Conservation (phyloP, 2,329 filamentous ascomycete genomes). For the Aureobasidium sp. region DNA sequence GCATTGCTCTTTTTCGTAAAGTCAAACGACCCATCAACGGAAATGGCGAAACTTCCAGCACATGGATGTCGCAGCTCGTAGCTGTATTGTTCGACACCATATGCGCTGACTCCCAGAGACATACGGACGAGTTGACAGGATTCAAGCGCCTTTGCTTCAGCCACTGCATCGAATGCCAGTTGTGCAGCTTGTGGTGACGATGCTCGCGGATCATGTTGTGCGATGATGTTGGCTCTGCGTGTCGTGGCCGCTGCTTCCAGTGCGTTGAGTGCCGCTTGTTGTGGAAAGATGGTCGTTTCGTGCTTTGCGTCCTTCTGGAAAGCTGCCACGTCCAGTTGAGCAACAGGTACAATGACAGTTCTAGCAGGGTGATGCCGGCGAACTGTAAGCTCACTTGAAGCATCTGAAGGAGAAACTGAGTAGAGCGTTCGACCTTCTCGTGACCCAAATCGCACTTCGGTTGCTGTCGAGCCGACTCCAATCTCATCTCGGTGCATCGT, state of each 20-base stretch:
- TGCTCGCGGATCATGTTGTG: constrained; percentile 59
- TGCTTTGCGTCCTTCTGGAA: constrained; percentile 21
- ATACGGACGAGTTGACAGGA: constrained; percentile 63
- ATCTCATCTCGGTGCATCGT: constrained; percentile 8
- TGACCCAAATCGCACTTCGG: constrained; percentile 6
- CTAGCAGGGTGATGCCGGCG: constrained; percentile 16
- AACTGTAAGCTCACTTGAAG: constrained; percentile 6
- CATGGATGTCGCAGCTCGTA: constrained; percentile 42
- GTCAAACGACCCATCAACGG: constrained; percentile 31
- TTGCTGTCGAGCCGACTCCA: background rate
- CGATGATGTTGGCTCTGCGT: constrained; percentile 43
- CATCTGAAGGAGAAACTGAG: constrained; percentile 1
- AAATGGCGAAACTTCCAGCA: constrained; percentile 37
- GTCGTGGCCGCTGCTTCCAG: constrained; percentile 40
- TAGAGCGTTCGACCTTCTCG: constrained; percentile 9
- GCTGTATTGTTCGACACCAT: constrained; percentile 27
- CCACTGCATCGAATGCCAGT: constrained; percentile 51
- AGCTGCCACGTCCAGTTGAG: constrained; percentile 9
- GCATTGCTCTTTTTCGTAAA: constrained; percentile 11
- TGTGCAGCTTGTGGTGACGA: constrained; percentile 57
- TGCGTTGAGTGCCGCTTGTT: constrained; percentile 39
- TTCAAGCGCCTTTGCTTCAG: constrained; percentile 59
- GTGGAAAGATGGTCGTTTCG: constrained; percentile 35
- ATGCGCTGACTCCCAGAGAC: constrained; percentile 25
- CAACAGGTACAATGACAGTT: constrained; percentile 15